Evolutionary conservation across 75 land plant genomes (phyloP), one percentile per base, ranked within the genome.

Genomic region (Cupressus sempervirens): DNA sequence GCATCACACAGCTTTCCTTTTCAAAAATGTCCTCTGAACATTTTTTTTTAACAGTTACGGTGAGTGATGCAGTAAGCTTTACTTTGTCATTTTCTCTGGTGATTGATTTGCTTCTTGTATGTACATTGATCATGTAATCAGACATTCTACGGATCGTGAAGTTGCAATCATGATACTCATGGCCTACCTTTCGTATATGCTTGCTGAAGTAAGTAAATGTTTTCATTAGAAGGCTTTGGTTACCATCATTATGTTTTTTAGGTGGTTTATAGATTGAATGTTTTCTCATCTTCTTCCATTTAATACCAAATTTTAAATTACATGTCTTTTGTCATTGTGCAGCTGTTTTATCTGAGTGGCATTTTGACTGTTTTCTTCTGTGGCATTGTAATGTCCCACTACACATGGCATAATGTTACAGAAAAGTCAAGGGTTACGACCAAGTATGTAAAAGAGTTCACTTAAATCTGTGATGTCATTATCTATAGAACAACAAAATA

Each of bases 301-400:
- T 7, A 45, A 72, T 32, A 10, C 77, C 30, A 75, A 43, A 40
- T 15, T 48, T 40, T 79, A 76, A 89, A 36, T 48, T 79, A 6
- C 76, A n/a, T 87, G 62, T 80, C 54, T 88, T 50, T 4, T 65
- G n/a, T n/a, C n/a, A n/a, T n/a, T n/a, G 45, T 93, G 86, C 96
- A 94, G 97, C 84, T 93, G 35, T 90, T 91, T 85, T 70, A 93
- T 76, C 84, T 95, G 76, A 96, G 98, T 86, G 93, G 93, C 45
- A 96, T 96, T 70, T 93, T 96, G 62, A 93, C 98, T 10, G 96
- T 96, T 40, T 96, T 96, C 90, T 95, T 95, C 81, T 96, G 98
- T 86, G 98, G 98, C 80, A 96, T 96, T 83, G 96, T 96, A 34
- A 96, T 96, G 98, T 96, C 98, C 15, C 98, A 96, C 84, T 96